Base-by-base conservation (phyloP, 192 early-diverging fungal genomes). In the Coemansia nantahalensis region DNA sequence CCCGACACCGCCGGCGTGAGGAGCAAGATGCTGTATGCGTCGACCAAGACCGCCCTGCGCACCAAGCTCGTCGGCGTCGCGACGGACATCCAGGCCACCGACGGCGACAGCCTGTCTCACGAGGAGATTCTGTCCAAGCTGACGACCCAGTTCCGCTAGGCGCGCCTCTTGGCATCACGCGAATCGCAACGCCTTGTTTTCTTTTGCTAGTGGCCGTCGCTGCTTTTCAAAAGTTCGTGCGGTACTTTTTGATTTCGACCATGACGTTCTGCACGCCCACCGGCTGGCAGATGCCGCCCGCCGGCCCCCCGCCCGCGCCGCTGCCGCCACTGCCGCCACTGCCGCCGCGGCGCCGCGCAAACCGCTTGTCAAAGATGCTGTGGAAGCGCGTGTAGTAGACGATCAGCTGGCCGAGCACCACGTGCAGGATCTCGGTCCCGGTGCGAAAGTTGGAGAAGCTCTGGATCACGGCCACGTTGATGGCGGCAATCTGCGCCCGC, bases 401-500 rank as follows among this genome's bases (percentile, higher is more conserved):
- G 15, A 96, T 83, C 17, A 95, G 77, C 72, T 92, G 89, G 16
- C 91, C 89, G 9, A 97, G 72, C 1, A 90, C 87, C 13, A 86
- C 82, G 59, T 99, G 96, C 41, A 97, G 73, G 17, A 96, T 89
- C n/a, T 83, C 68, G 0, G 92, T 91, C 11, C 96, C 94, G 40
- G 94, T 97, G 52, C 89, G 90, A 68, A 95, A 97, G 78, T 95
- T 97, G 37, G 92, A 85, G 60, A 99, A 99, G 56, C 86, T 82
- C 55, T 93, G 91, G 44, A 93, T 87, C 19, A 97, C 85, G 8
- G 87, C 85, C 18, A 83, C 80, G 46, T 96, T 95, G 56, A 99
- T 86, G 15, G 77, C 68, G 3, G 80, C 59, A 5, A 99, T 74
- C 23, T 83, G 83, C 30, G 70, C 62, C 1, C 90, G 86, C 92